These are phyloP conservation scores for Zizania palustris DNA, from an alignment of 202 grass and related monocot genomes.

Conservation along the genomic window DNA sequence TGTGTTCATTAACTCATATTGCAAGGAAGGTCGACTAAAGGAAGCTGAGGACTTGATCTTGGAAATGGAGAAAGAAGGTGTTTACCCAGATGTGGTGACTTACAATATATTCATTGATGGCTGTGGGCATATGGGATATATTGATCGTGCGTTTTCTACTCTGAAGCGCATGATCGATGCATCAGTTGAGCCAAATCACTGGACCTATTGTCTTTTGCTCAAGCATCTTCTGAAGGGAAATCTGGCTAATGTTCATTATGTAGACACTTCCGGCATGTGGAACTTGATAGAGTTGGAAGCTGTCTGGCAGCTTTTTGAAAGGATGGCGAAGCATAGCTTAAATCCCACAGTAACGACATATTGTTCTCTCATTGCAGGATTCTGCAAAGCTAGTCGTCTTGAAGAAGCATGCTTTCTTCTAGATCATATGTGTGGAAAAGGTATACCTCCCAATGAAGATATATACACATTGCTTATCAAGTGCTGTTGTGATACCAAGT, in stretches of 20 bases:
- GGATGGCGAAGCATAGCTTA: conserved; percentile 66
- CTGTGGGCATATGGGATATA: conserved; percentile 66
- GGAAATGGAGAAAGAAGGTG: conserved; percentile 73
- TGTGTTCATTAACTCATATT: conserved; percentile 74
- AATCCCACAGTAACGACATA: conserved; percentile 62
- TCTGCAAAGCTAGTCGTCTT: conserved; percentile 70
- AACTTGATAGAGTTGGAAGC: conserved; percentile 60
- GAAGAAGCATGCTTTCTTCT: conserved; percentile 71
- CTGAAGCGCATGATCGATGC: conserved; percentile 76
- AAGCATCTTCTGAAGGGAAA: conserved; percentile 61
- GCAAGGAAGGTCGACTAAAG: conserved; percentile 67
- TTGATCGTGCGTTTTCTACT: conserved; percentile 66
- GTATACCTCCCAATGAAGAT: conserved; percentile 67
- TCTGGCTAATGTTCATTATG: conserved; percentile 42
- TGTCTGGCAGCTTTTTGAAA: conserved; percentile 67
- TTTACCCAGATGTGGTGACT: conserved; percentile 70
- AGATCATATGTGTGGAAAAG: conserved; percentile 66
- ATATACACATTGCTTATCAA: conserved; percentile 74
- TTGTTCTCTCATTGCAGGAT: conserved; percentile 64
- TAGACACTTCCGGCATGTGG: conserved; percentile 68
- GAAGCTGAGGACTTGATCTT: conserved; percentile 65
- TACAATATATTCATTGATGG: conserved; percentile 79
- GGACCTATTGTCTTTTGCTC: conserved; percentile 78
- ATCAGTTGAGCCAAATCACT: conserved; percentile 75
- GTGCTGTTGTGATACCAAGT: conserved; percentile 73